phyloP scores from a whole-genome alignment of 148 eudicot genomes.

The Fagopyrum esculentum region DNA sequence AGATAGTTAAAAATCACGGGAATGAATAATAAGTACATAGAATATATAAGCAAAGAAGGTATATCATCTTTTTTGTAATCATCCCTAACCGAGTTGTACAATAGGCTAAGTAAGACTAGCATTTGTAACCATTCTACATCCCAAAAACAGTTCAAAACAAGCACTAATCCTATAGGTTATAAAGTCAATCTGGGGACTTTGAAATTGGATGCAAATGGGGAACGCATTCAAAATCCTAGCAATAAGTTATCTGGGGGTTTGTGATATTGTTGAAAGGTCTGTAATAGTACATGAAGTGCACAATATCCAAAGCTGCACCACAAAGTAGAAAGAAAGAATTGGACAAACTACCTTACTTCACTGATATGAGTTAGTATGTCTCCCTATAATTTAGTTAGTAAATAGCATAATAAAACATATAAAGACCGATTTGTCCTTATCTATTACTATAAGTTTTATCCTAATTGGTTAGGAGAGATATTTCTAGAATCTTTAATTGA shows the following conservation, averaged over 20 bases:
- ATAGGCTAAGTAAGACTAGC: background rate
- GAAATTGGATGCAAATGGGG: background rate
- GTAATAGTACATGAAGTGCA: background rate
- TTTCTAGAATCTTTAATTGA: too few relatives aligned
- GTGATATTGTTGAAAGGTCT: background rate
- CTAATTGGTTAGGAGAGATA: too few relatives aligned
- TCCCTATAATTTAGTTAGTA: too few relatives aligned
- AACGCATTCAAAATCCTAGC: background rate
- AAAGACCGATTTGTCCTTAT: too few relatives aligned
- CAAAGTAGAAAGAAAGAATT: background rate
- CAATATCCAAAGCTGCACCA: background rate
- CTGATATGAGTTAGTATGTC: too few relatives aligned
- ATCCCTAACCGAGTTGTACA: background rate
- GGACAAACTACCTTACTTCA: too few relatives aligned
- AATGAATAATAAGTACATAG: too few relatives aligned
- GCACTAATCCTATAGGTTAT: background rate
- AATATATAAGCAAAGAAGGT: background rate
- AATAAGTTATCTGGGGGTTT: background rate
- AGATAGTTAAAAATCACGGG: background rate
- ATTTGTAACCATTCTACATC: background rate
- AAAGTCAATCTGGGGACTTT: background rate
- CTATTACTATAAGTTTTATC: too few relatives aligned
- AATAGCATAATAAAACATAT: too few relatives aligned
- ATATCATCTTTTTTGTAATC: background rate
- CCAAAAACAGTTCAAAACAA: background rate